Evolutionary conservation across 1,284 basidiomycete species (phyloP).

Genomic region (Ceratorhiza oryzae-sativae): DNA sequence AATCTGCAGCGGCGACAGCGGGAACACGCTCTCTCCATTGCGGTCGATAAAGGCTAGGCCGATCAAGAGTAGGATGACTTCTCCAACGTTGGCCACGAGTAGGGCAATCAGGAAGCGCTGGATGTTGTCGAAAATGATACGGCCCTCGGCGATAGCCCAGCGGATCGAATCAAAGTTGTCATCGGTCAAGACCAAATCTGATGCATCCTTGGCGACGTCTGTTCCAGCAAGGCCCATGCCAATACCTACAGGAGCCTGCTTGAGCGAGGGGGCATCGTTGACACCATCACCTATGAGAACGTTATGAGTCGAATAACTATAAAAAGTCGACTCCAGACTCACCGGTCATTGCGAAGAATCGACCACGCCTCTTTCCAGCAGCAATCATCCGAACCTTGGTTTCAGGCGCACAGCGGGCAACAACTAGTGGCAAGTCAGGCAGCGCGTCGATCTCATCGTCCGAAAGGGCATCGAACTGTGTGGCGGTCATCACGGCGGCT

Average conservation of each 20-base stretch:
- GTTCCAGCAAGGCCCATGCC: constrained; percentile 74
- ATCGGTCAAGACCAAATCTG: constrained; percentile 71
- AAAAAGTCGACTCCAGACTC: constrained; percentile 41
- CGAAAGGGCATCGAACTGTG: constrained; percentile 67
- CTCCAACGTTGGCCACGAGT: constrained; percentile 65
- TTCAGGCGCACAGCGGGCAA: constrained; percentile 63
- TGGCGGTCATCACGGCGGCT: constrained; percentile 57
- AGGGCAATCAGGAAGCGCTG: constrained; percentile 59
- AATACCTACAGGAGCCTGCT: constrained; percentile 67
- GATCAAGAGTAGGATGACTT: constrained; percentile 66
- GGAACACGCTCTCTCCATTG: constrained; percentile 66
- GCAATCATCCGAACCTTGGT: constrained; percentile 63
- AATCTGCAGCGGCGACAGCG: constrained; percentile 69
- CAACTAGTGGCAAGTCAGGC: constrained; percentile 62
- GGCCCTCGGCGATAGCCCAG: constrained; percentile 70
- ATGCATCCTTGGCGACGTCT: constrained; percentile 69
- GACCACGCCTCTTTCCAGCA: constrained; percentile 59
- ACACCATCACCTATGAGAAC: constrained; percentile 55
- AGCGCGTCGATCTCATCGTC: constrained; percentile 67
- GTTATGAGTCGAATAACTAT: constrained; percentile 45
- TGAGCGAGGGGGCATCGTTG: constrained; percentile 65
- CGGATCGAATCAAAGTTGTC: constrained; percentile 78
- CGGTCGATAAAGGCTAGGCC: constrained; percentile 72
- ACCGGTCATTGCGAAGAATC: constrained; percentile 54
- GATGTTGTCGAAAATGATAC: constrained; percentile 56